These are phyloP conservation scores for Primulina tabacum DNA, from an alignment of 257 asterid species.

Conservation along the genomic window DNA sequence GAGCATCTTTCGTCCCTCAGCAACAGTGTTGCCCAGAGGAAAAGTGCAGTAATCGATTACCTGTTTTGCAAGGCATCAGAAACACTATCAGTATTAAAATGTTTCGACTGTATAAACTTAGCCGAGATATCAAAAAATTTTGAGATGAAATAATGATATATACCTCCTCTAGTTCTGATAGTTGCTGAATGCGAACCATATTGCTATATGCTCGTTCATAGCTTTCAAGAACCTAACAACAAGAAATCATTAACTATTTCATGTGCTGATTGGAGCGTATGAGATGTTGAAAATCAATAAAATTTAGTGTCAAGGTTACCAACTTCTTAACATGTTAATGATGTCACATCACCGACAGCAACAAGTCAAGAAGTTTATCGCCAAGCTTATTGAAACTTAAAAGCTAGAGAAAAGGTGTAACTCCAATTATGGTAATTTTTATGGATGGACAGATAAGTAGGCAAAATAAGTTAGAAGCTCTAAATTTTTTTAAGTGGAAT, in stretches of 20 bases:
- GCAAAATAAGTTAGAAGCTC: no score
- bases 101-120: conserved; percentile 14
- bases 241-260: conserved; percentile 13
- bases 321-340: not conserved
- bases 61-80: conserved; percentile 42
- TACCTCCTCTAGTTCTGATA: conserved; percentile 98
- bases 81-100: conserved; percentile 20
- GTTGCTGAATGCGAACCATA: conserved; percentile 98
- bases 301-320: conserved; percentile 8
- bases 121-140: conserved; percentile 11
- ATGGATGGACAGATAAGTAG: no score
- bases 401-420: not conserved
- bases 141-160: conserved; percentile 20
- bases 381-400: not conserved
- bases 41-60: conserved; percentile 92
- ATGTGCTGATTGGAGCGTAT: not conserved
- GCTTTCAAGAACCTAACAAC: conserved; percentile 88
- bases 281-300: not conserved
- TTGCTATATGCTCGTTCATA: conserved; percentile 98
- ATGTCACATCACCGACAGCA: conserved; percentile 5
- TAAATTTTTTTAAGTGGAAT: no score
- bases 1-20: conserved; percentile 86
- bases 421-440: no score
- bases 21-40: conserved; percentile 75
- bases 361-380: not conserved